A percentile compares a stretch with the other conserved stretches of the same genome.
phyloP scores from a whole-genome alignment of 1,284 basidiomycete genomes.

The Boletus subluridellus region DNA sequence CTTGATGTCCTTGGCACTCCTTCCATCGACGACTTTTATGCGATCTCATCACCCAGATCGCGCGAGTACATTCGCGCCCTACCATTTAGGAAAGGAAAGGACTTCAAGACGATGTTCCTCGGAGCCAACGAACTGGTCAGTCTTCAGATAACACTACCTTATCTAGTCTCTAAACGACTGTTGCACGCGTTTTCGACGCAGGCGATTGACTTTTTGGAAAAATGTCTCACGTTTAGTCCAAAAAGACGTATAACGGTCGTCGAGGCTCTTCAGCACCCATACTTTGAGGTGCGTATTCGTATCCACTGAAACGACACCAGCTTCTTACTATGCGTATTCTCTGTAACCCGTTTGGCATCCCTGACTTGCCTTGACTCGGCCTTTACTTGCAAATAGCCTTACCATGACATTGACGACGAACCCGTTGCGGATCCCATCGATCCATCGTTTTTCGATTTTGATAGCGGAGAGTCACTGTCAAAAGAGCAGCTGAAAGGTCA shows the following conservation, averaged over 20 bases:
- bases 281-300: slow-evolving; percentile 63
- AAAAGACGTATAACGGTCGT: slow-evolving; percentile 86
- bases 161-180: not conserved
- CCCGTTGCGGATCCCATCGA: slow-evolving; percentile 77
- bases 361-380: not conserved
- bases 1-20: slow-evolving; percentile 89
- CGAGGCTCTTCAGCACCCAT: slow-evolving; percentile 89
- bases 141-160: not conserved
- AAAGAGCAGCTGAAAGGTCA: slow-evolving; percentile 72
- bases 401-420: slow-evolving; percentile 88
- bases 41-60: slow-evolving; percentile 81
- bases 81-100: slow-evolving; percentile 84
- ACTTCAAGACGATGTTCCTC: slow-evolving; percentile 73
- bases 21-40: slow-evolving; percentile 88
- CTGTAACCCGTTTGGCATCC: not conserved
- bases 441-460: slow-evolving; percentile 89
- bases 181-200: slow-evolving; percentile 3
- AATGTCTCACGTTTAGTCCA: slow-evolving; percentile 90
- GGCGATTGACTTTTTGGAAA: slow-evolving; percentile 89
- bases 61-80: slow-evolving; percentile 92
- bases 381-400: slow-evolving; percentile 50
- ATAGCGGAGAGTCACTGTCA: slow-evolving; percentile 60
- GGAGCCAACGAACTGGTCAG: slow-evolving; percentile 74
- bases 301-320: not conserved
- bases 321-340: not conserved